Evolutionary conservation across 2,329 filamentous ascomycete species (phyloP).

Genomic region (Aspergillus neotritici): DNA sequence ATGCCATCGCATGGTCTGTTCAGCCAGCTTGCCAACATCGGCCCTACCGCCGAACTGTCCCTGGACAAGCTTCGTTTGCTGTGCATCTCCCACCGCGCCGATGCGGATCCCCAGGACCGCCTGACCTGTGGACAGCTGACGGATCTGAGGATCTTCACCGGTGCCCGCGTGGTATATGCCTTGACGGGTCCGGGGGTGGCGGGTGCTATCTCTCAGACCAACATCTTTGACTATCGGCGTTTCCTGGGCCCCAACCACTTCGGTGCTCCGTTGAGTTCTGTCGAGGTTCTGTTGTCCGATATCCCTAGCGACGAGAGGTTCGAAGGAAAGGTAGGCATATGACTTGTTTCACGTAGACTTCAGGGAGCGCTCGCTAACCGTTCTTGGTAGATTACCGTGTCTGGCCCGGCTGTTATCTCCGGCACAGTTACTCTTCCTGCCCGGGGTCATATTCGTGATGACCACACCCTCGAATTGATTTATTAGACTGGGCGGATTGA

Average conservation of each 20-base stretch:
- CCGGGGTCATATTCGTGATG: conserved; percentile 60
- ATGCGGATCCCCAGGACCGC: conserved; percentile 53
- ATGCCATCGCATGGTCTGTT: conserved; percentile 64
- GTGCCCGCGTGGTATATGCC: conserved; percentile 77
- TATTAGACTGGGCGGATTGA: conserved; percentile 3
- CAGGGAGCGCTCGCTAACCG: conserved; percentile 8
- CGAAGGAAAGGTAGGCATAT: conserved; percentile 55
- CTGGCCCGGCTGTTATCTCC: conserved; percentile 68
- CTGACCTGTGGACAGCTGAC: conserved; percentile 67
- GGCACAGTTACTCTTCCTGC: conserved; percentile 60
- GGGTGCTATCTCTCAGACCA: conserved; percentile 80
- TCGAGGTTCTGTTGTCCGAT: conserved; percentile 65
- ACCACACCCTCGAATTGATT: conserved; percentile 62
- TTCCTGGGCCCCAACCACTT: conserved; percentile 59
- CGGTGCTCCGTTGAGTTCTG: conserved; percentile 70
- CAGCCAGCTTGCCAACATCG: conserved; percentile 39
- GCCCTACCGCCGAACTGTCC: conserved; percentile 36
- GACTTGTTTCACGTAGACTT: conserved; percentile 1
- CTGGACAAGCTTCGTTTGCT: conserved; percentile 71
- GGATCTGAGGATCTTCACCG: conserved; percentile 74
- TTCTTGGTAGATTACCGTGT: conserved; percentile 58
- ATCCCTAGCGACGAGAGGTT: conserved; percentile 28
- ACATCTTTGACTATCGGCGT: conserved; percentile 76
- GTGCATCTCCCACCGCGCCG: conserved; percentile 69
- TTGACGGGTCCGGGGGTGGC: conserved; percentile 78